Conservation (phyloP, 257 asterid species). For the Jacaranda mimosifolia region DNA sequence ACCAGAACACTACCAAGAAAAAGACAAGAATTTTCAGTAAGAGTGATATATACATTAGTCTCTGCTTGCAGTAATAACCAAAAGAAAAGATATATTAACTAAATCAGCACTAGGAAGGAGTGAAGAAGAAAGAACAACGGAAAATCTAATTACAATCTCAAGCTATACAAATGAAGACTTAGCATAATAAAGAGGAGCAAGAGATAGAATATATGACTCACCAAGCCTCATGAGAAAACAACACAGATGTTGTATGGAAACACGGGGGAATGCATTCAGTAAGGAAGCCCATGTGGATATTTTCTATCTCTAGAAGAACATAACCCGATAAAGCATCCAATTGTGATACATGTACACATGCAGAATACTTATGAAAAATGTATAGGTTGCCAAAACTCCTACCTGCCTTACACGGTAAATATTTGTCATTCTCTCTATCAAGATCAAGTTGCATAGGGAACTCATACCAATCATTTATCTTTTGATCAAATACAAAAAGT, state of each 20-base stretch:
- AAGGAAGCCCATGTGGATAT: constrained; percentile 2
- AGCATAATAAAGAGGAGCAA: constrained; percentile 4
- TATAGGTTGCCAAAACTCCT: constrained; percentile 80
- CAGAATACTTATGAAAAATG: constrained; percentile 82
- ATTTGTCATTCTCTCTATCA: constrained; percentile 84
- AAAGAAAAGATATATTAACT: not conserved
- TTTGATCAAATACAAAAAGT: constrained; percentile 27
- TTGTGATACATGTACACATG: constrained; percentile 8
- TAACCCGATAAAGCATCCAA: constrained; percentile 31
- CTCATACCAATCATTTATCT: constrained; percentile 95
- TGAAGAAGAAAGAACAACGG: constrained; percentile 20
- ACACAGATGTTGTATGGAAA: not conserved
- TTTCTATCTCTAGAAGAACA: constrained; percentile 6
- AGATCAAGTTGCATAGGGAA: constrained; percentile 95
- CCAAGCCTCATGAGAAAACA: not conserved
- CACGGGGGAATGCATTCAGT: not conserved
- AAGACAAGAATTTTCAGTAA: too few species aligned
- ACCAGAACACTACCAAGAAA: too few species aligned
- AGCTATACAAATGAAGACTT: constrained; percentile 7
- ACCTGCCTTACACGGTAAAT: constrained; percentile 86
- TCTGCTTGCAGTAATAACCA: too few species aligned
- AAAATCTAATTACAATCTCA: constrained; percentile 25
- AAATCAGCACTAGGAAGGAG: not conserved
- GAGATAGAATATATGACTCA: constrained; percentile 10
- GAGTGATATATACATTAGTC: too few species aligned